Evolutionary conservation across 805 yeast species (phyloP).

Genomic region (Yarrowia yakushimensis): DNA sequence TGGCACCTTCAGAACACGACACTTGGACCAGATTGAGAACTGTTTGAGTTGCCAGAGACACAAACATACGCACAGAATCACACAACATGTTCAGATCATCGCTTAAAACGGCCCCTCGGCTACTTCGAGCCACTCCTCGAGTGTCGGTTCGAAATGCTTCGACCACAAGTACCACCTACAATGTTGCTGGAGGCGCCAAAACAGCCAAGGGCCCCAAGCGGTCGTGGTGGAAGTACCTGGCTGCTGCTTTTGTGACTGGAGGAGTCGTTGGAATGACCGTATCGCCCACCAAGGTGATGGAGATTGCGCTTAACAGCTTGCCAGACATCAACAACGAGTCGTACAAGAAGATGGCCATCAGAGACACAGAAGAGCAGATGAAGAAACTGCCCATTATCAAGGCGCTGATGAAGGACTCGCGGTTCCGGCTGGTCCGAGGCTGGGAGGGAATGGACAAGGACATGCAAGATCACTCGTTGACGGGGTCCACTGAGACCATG

Average conservation of each 20-base stretch:
- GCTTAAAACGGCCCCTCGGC: neutral
- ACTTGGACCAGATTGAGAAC: neutral
- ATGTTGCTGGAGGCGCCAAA: neutral
- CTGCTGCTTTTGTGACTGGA: conserved; percentile 9
- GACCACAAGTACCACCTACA: neutral
- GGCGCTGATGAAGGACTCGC: conserved; percentile 8
- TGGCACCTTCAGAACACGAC: neutral
- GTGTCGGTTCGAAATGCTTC: neutral
- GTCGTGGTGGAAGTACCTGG: conserved; percentile 17
- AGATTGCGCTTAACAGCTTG: conserved; percentile 2
- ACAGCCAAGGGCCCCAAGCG: neutral
- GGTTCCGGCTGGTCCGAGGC: conserved; percentile 19
- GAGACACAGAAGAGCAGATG: conserved; percentile 16
- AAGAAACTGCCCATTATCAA: conserved; percentile 12
- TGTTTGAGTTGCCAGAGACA: neutral
- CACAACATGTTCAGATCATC: neutral
- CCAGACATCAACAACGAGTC: conserved; percentile 11
- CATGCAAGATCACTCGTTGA: conserved; percentile 33
- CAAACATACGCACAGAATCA: neutral
- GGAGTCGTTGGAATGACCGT: conserved; percentile 11
- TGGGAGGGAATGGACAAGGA: conserved; percentile 23
- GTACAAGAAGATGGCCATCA: neutral
- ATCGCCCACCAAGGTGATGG: conserved; percentile 23
- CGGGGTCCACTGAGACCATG: conserved; percentile 47
- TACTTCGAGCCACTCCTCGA: neutral